Evolutionary conservation across 352 stramenopile genomes (phyloP).

Genomic region (Aphanomyces invadans): DNA sequence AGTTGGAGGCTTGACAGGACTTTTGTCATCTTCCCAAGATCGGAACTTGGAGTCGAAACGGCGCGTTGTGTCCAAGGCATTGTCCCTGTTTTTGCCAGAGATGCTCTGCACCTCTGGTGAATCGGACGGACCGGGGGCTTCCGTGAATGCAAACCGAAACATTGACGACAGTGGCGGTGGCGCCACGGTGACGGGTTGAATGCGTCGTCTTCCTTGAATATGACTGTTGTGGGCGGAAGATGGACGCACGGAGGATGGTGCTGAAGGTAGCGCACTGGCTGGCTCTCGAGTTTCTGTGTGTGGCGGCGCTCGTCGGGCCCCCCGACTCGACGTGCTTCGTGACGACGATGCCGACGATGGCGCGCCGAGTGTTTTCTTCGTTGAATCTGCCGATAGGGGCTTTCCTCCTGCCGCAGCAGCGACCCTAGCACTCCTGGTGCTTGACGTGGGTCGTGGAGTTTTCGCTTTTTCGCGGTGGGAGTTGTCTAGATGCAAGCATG

Average conservation of each 20-base stretch:
- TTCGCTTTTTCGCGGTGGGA: too few relatives aligned
- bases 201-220: neutral
- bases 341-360: neutral
- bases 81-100: neutral
- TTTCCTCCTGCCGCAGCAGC: neutral
- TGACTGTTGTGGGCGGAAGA: neutral
- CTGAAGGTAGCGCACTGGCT: neutral
- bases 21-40: conserved; percentile 12
- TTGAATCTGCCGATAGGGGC: neutral
- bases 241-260: neutral
- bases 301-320: neutral
- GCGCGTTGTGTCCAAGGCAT: too few relatives aligned
- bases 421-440: too few relatives aligned
- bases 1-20: neutral
- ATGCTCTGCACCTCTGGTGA: neutral
- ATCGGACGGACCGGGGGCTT: neutral
- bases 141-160: neutral
- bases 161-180: neutral
- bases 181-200: neutral
- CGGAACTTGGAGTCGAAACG: neutral
- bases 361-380: neutral
- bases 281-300: neutral
- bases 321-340: neutral
- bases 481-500: too few relatives aligned
- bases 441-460: too few relatives aligned